Base-by-base conservation (phyloP, 495 filamentous ascomycete genomes). In the Acidomyces sp. region DNA sequence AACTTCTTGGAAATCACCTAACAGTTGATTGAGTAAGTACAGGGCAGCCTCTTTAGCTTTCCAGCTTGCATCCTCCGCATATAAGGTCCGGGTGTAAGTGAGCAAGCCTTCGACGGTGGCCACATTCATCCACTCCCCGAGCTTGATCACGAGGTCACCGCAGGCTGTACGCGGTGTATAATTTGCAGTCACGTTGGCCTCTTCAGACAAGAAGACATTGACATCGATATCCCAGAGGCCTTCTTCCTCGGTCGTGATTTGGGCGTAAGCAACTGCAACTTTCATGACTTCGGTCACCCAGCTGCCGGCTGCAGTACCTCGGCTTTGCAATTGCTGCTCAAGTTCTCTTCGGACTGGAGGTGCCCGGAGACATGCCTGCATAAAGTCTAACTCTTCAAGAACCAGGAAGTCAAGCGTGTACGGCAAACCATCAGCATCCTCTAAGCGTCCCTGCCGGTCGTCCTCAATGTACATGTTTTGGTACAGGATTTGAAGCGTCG, bases 211-310 rank as follows among this genome's bases (percentile, higher is more conserved):
- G 60, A 92, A 97, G 1, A 96, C 70, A 34, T 92, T 96, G 39
- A 93, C 76, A 60, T 97, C 90, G 43, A 95, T 78, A 41, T 96
- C 85, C 90, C 90, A 97, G 20, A 97, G 63, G 6, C 80, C 83
- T 59, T 92, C 83, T 54, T 96, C 92, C 55, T 97, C 90, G 10
- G 72, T 76, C 3, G 84, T 83, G 47, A 97, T 92, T 47, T 92
- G 85, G n/a, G 85, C 77, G 57, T 92, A 93, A 2, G 77, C 74
- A 4, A 81, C 72, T n/a, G 80, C 70, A 18, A 93, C 62, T 55
- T 79, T 77, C 71, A 92, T 74, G 16, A 94, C 70, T 47, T 93
- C 82, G 13, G 78, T 67, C 13, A 93, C 61, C 86, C 86, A 94
- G 41, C 59, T 62, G 26, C 62, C 54, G 2, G 63, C 61, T 2